Base-by-base conservation (phyloP, 2,329 filamentous ascomycete species). In the Epichloe bromicola region DNA sequence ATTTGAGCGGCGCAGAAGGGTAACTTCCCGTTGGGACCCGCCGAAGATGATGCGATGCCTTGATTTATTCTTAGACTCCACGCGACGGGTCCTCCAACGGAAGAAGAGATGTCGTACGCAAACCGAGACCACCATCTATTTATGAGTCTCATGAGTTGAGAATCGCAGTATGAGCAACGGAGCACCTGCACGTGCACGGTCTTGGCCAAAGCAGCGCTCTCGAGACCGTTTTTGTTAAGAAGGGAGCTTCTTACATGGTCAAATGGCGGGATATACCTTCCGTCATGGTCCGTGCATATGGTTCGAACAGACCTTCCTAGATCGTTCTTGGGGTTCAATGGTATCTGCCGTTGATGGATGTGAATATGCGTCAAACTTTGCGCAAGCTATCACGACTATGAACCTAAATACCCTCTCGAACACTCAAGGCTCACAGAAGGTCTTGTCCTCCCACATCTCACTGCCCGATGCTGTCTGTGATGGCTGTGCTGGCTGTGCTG, bases 1-100 rank as follows among this genome's bases (percentile, higher is more conserved):
- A 47, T 46, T 48, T 15, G 23, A 8, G 33, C 20, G 26, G 7
- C 26, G 26, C 26, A 30, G 23, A 26, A 3, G 26, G 57, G 55
- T 58, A 58, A 59, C 57, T 58, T 59, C 56, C 56, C 57, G 57
- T 50, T 40, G 46, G 36, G 46, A 49, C 56, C 54, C 53, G 53
- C 56, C 44, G 46, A 15, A 47, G 37, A 51, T 52, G 37, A 49
- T 52, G 49, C 51, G 33, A 41, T 17, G 15, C 51, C 34, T 44
- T 30, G 47, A 48, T 43, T 55, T 54, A 54, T 58, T 49, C 47
- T 51, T 49, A 40, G 50, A 46, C 19, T 45, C 48, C 42, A 41
- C 48, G 37, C 48, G 38, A 48, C 15, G n/a, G 20, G 20, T 41
- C 17, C 19, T 19, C 37, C 37, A 19, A 14, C 19, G 39, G 39